Conservation (phyloP, 371 early-diverging fungal genomes). For the Entomophthora muscae region DNA sequence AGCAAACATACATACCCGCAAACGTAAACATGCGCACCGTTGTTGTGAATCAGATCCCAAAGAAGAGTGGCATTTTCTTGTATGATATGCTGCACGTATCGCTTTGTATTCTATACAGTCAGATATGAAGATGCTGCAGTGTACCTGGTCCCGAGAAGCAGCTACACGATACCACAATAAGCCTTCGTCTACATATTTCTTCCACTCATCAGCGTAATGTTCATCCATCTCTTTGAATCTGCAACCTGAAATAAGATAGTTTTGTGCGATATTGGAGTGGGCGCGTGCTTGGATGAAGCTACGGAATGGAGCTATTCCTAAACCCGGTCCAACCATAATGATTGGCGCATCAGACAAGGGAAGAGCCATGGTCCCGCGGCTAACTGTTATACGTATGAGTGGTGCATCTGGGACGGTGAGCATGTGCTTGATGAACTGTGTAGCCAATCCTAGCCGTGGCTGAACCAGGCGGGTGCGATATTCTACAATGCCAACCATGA, state of each 20-base stretch:
- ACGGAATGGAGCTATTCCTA: conserved; percentile 84
- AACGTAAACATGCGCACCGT: neutral
- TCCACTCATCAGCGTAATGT: conserved; percentile 47
- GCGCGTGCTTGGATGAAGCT: conserved; percentile 58
- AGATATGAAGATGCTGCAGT: no score
- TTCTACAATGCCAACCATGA: conserved; percentile 70
- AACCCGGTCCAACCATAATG: conserved; percentile 66
- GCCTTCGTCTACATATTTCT: conserved; percentile 23
- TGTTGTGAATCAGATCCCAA: neutral
- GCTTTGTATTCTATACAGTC: no score
- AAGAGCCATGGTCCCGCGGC: conserved; percentile 52
- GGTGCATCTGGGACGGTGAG: conserved; percentile 42
- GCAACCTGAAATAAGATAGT: conserved; percentile 67
- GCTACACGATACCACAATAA: conserved; percentile 45
- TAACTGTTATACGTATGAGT: conserved; percentile 30
- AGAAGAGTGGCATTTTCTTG: neutral
- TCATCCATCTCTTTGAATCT: conserved; percentile 50
- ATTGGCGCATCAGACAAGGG: conserved; percentile 33
- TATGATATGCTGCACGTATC: neutral
- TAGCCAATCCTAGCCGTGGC: conserved; percentile 61
- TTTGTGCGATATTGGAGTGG: conserved; percentile 23
- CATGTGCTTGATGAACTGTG: conserved; percentile 43
- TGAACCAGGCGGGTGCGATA: conserved; percentile 57
- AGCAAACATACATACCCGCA: neutral
- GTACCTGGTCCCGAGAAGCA: conserved; percentile 43